Conservation (phyloP, 805 yeast species). For the Cyberlindnera meyerae region DNA sequence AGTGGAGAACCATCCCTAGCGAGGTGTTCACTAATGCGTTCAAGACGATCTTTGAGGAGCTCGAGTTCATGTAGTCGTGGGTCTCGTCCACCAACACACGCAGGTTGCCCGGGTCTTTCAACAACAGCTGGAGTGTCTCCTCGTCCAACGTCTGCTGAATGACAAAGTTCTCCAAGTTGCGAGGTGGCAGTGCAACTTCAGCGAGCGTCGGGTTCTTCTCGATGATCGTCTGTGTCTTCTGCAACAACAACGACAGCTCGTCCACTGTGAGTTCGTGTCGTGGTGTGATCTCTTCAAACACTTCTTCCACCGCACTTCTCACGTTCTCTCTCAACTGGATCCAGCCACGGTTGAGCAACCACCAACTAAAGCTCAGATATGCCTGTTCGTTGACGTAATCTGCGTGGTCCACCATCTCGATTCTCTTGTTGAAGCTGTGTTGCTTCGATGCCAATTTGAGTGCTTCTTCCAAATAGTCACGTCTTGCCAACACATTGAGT, state of each 20-base stretch:
- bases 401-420: constrained; percentile 22
- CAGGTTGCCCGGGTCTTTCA: constrained; percentile 28
- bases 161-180: constrained; percentile 46
- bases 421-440: constrained; percentile 26
- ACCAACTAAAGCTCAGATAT: constrained; percentile 86
- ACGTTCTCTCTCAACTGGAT: constrained; percentile 46
- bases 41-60: constrained; percentile 31
- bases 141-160: constrained; percentile 48
- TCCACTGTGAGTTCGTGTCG: constrained; percentile 62
- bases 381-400: constrained; percentile 70
- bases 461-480: constrained; percentile 78
- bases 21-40: constrained; percentile 30
- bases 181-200: constrained; percentile 45
- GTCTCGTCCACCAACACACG: constrained; percentile 39
- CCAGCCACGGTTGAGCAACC: constrained; percentile 90
- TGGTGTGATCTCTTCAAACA: constrained; percentile 63
- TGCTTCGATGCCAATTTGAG: constrained; percentile 56
- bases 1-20: constrained; percentile 18
- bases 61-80: constrained; percentile 35
- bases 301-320: constrained; percentile 50
- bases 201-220: constrained; percentile 41
- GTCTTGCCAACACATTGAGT: constrained; percentile 81
- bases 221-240: constrained; percentile 34
- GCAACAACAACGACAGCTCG: constrained; percentile 48
- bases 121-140: constrained; percentile 31